Evolutionary conservation across 2,329 filamentous ascomycete species (phyloP), one percentile per base, ranked within the genome.

Genomic region (Chrysoporthe deuterocubensis): DNA sequence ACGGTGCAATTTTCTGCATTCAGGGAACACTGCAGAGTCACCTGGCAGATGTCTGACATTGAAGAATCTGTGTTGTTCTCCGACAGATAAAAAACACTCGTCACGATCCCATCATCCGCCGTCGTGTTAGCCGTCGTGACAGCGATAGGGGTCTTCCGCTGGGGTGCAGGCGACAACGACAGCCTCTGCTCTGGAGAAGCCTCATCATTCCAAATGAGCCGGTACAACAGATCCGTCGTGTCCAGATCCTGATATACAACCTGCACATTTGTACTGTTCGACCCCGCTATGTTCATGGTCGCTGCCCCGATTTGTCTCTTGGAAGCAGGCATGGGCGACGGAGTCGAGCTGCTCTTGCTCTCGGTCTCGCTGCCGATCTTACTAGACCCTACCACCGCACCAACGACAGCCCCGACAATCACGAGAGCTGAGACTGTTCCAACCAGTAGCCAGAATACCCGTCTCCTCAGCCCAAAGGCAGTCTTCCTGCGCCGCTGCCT

Each of bases 191-290:
- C 64, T 44, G 18, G 8, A 9, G 42, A 18, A 5, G 64, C 57
- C 50, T 48, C 14, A 52, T 59, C 59, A n/a, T 58, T 16, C 59
- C 65, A 67, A 4, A 67, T 21, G 18, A 67, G 52, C 16, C 59
- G 60, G 44, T 66, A 62, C 21, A 64, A 21, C 32, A 67, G 52
- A 16, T 58, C 52, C 11, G 65, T 48, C 26, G 58, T 63, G 37
- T 56, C 13, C 32, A 67, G 59, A 37, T 67, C 65, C 32, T 62
- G 46, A 34, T 67, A 63, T 11, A 67, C 44, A 42, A 62, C 58
- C 48, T 67, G 65, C 59, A 62, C 26, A n/a, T 32, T 63, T 8
- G 65, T 42, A 37, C 42, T 57, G 21, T 14, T 50, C 42, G 32
- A 43, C 8, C 58, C 65, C 48, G 65, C 32, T 2, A 50, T 48